These are phyloP conservation scores for Venturia effusa DNA, from an alignment of 2,329 filamentous ascomycete species.

Conservation along the genomic window DNA sequence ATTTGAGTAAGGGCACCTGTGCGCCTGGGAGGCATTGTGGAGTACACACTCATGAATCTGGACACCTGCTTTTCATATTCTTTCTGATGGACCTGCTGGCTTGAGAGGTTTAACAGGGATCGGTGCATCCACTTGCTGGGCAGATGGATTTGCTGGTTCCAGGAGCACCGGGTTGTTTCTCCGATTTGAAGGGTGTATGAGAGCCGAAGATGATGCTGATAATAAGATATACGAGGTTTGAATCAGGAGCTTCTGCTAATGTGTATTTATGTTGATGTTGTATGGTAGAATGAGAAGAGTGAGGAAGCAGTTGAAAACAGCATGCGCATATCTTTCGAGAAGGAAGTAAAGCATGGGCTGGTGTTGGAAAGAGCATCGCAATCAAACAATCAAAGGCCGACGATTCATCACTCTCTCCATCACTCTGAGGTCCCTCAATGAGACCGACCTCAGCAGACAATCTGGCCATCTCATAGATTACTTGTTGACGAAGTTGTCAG, in stretches of 20 bases:
- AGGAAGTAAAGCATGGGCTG: neutral
- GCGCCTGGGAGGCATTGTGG: no score
- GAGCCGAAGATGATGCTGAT: neutral
- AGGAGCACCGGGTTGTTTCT: no score
- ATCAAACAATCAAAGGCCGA: neutral
- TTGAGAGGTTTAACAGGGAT: neutral
- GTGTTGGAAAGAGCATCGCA: neutral
- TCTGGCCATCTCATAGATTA: no score
- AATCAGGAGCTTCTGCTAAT: neutral
- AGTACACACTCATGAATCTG: no score
- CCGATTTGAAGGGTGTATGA: neutral
- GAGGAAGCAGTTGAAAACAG: neutral
- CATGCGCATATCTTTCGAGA: neutral
- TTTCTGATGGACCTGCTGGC: no score
- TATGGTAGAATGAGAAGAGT: neutral
- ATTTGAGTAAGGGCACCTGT: no score
- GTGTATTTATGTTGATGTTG: neutral
- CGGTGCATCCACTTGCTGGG: neutral
- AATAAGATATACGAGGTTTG: neutral
- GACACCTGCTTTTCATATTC: no score
- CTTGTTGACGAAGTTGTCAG: no score
- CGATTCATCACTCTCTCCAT: neutral
- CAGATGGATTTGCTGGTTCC: neutral
- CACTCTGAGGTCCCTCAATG: neutral
- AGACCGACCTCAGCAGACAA: neutral